These are phyloP conservation scores for Aspergillus quadrilineatus DNA, from an alignment of 2,329 filamentous ascomycete genomes.

Conservation along the genomic window DNA sequence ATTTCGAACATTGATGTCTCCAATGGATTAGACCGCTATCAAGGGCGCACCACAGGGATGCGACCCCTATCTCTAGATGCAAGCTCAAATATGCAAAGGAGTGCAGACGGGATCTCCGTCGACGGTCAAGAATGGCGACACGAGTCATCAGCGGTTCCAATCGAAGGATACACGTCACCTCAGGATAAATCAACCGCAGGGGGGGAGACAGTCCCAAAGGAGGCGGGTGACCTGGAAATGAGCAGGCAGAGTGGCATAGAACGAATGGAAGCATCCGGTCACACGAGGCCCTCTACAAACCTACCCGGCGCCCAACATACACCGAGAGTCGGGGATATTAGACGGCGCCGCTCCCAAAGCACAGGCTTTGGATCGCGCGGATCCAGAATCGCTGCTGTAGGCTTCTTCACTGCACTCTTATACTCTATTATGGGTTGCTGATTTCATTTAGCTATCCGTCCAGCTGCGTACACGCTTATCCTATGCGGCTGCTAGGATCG, in stretches of 20 bases:
- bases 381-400: constrained; percentile 76
- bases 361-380: constrained; percentile 67
- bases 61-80: neutral
- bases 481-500: constrained; percentile 92
- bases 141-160: neutral
- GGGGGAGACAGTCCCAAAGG: constrained; percentile 44
- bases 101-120: neutral
- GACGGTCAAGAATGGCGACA: neutral
- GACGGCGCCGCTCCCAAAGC: constrained; percentile 64
- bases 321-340: constrained; percentile 35
- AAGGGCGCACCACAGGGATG: neutral
- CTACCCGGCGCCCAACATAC: constrained; percentile 12
- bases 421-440: neutral
- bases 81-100: neutral
- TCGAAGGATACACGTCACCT: constrained; percentile 29
- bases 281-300: constrained; percentile 57
- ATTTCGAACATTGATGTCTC: neutral
- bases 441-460: constrained; percentile 62
- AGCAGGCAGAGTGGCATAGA: neutral
- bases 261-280: constrained; percentile 65
- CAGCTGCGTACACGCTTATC: constrained; percentile 81
- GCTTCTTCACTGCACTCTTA: neutral
- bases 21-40: neutral
- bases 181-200: neutral
- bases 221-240: constrained; percentile 48